Conservation (phyloP, 441 rosid species). For the Arabidopsis lyrata region DNA sequence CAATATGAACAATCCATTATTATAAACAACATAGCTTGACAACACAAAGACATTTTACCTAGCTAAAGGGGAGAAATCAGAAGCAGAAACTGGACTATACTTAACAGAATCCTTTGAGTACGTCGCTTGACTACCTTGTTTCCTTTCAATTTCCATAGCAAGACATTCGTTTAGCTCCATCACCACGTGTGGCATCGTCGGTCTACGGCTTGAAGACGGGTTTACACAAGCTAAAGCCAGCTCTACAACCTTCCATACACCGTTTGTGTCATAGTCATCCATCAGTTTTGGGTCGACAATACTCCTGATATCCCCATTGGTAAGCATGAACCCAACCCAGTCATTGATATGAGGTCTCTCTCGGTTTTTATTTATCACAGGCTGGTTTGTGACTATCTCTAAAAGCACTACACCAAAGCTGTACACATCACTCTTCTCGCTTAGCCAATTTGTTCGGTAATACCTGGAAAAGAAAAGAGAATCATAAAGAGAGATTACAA, state of each 20-base stretch:
- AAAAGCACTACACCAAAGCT: slow-evolving; percentile 51
- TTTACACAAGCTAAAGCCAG: slow-evolving; percentile 47
- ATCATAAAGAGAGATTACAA: background rate
- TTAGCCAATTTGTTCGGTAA: slow-evolving; percentile 41
- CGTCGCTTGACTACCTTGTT: slow-evolving; percentile 22
- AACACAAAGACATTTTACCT: slow-evolving; percentile 23
- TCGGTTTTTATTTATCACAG: slow-evolving; percentile 14
- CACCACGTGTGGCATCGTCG: slow-evolving; percentile 41
- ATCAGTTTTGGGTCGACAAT: slow-evolving; percentile 48
- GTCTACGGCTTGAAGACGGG: slow-evolving; percentile 38
- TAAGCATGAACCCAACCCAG: slow-evolving; percentile 41
- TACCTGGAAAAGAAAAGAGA: slow-evolving; percentile 31
- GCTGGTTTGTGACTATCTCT: slow-evolving; percentile 44
- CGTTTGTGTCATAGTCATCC: slow-evolving; percentile 33
- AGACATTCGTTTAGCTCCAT: slow-evolving; percentile 47
- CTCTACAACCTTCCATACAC: slow-evolving; percentile 48
- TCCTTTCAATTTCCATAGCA: slow-evolving; percentile 26
- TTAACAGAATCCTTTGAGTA: slow-evolving; percentile 9
- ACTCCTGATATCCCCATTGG: slow-evolving; percentile 39
- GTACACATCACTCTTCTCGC: slow-evolving; percentile 46
- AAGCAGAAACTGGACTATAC: slow-evolving; percentile 5
- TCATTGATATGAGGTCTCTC: slow-evolving; percentile 41
- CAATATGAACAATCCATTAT: background rate
- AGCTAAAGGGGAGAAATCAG: slow-evolving; percentile 29
- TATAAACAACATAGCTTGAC: background rate